Percentiles rank a stretch among this genome's conserved stretches.
Evolutionary conservation across 2,329 filamentous ascomycete genomes (phyloP).

Genomic region (Talaromyces pinophilus): DNA sequence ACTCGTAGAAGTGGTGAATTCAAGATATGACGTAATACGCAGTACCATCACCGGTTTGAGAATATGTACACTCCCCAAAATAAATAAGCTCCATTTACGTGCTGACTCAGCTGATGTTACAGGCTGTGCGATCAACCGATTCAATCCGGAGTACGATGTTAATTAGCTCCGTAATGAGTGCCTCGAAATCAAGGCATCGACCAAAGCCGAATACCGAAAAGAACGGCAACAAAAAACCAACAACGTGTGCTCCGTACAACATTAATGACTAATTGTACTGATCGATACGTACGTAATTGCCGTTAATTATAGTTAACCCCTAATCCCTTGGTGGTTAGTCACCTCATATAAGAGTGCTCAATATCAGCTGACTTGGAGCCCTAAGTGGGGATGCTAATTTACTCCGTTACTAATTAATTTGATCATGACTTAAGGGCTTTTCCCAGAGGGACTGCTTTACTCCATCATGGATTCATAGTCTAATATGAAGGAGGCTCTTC

Average conservation of each 20-base stretch:
- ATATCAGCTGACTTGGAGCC: conserved; percentile 15
- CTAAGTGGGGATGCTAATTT: conserved; percentile 11
- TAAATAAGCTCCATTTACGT: neutral
- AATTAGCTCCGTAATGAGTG: neutral
- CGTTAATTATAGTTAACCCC: neutral
- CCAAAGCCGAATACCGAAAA: neutral
- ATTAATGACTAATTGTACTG: neutral
- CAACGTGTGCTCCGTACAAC: neutral
- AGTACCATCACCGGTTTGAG: neutral
- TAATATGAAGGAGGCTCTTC: neutral
- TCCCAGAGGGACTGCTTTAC: neutral
- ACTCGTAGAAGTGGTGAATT: neutral
- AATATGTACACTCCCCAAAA: neutral
- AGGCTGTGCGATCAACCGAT: neutral
- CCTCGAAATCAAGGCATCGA: neutral
- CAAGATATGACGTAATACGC: neutral
- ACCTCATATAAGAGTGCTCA: neutral
- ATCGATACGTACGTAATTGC: neutral
- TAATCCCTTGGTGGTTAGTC: neutral
- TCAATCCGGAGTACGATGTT: neutral
- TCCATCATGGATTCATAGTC: neutral
- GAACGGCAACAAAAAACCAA: neutral
- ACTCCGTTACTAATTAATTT: neutral
- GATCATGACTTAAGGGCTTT: neutral
- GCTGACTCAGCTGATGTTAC: neutral